Evolutionary conservation across 169 alveolate genomes (phyloP).

Genomic region (Cryptosporidium muris): DNA sequence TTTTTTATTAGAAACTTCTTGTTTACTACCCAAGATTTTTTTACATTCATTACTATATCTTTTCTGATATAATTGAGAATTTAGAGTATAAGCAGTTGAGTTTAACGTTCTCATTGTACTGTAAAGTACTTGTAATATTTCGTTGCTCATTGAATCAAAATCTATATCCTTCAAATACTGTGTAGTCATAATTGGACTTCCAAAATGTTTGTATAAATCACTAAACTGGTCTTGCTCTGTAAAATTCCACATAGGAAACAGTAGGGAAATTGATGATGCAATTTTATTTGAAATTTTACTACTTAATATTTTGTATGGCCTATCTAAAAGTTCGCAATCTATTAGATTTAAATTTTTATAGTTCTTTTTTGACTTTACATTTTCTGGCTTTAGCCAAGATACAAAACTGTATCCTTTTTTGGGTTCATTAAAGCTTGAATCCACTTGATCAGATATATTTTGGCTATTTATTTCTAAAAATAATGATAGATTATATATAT

Average conservation of each 20-base stretch:
- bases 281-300: too few relatives aligned
- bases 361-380: too few relatives aligned
- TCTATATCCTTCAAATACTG: constrained; percentile 22
- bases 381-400: too few relatives aligned
- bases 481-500: too few relatives aligned
- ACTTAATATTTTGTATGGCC: too few relatives aligned
- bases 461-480: too few relatives aligned
- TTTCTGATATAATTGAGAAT: background rate
- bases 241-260: constrained; percentile 34
- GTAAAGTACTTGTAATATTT: background rate
- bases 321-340: too few relatives aligned
- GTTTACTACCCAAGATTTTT: background rate
- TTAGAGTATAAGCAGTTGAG: background rate
- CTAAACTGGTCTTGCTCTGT: constrained; percentile 14
- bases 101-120: constrained; percentile 22
- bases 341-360: too few relatives aligned
- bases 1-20: background rate
- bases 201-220: background rate
- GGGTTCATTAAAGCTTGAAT: too few relatives aligned
- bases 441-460: too few relatives aligned
- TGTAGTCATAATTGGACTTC: constrained; percentile 38
- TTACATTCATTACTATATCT: background rate
- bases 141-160: background rate
- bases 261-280: too few relatives aligned
- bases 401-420: too few relatives aligned